Evolutionary conservation across 768 basidiomycete genomes (phyloP).

Genomic region (Fomitopsis pulvina): DNA sequence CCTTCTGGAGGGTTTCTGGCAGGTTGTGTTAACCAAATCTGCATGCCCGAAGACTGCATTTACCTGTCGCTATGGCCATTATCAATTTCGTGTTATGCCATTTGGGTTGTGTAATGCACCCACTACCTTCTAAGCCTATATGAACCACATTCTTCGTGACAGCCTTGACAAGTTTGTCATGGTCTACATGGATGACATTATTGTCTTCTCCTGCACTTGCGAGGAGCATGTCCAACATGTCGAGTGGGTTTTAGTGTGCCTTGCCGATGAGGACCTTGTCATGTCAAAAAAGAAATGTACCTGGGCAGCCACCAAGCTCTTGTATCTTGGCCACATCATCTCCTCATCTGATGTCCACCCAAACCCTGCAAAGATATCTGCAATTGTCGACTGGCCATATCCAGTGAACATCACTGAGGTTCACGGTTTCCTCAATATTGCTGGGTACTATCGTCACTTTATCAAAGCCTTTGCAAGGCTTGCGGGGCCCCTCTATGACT

Average conservation of each 20-base stretch:
- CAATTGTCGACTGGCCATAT: conserved; percentile 24
- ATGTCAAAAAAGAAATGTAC: conserved; percentile 26
- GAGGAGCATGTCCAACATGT: conserved; percentile 15
- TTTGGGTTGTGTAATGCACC: conserved; percentile 22
- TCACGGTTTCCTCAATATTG: conserved; percentile 26
- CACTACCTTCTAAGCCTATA: conserved; percentile 12
- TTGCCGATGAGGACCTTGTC: conserved; percentile 25
- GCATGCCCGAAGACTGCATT: conserved; percentile 36
- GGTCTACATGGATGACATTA: conserved; percentile 15
- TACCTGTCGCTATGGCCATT: conserved; percentile 27
- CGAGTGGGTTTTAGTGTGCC: conserved; percentile 14
- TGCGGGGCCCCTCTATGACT: conserved; percentile 1
- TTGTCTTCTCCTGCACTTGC: conserved; percentile 10
- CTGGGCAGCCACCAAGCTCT: conserved; percentile 30
- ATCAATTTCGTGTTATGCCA: conserved; percentile 29
- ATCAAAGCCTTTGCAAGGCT: conserved; percentile 24
- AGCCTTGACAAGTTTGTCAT: conserved; percentile 18
- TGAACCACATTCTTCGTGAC: conserved; percentile 11
- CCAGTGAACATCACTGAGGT: conserved; percentile 23
- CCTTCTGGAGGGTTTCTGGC: conserved; percentile 33
- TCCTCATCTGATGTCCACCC: conserved; percentile 26
- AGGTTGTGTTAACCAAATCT: conserved; percentile 29
- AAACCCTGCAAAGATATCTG: conserved; percentile 33
- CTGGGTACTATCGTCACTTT: conserved; percentile 28
- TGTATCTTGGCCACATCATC: conserved; percentile 37